These are phyloP conservation scores for Lactarius quietus DNA, from an alignment of 768 basidiomycete species.

Conservation along the genomic window DNA sequence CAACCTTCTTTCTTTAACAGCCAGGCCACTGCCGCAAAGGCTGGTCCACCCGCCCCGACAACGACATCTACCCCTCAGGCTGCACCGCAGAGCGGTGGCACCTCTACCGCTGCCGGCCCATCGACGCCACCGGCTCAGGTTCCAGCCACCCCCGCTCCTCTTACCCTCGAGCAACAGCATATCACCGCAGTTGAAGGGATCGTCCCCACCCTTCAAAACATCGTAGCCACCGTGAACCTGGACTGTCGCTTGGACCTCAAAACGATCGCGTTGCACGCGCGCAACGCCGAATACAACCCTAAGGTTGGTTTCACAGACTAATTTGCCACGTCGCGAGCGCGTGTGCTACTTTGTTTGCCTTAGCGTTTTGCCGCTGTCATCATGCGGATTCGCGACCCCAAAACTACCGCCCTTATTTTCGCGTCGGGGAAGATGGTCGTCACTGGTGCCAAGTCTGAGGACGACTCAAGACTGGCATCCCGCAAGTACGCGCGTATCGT, in stretches of 20 bases:
- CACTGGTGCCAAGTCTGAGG: slow-evolving; percentile 98
- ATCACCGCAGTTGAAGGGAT: slow-evolving; percentile 97
- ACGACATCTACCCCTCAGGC: slow-evolving; percentile 29
- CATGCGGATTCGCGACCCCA: slow-evolving; percentile 99
- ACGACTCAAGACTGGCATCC: slow-evolving; percentile 93
- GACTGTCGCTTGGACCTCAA: slow-evolving; percentile 96
- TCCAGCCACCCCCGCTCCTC: slow-evolving; percentile 64
- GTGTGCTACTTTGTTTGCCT: slow-evolving; percentile 48
- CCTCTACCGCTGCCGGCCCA: slow-evolving; percentile 52
- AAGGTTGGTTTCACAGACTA: slow-evolving; percentile 78
- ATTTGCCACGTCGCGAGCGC: slow-evolving; percentile 55
- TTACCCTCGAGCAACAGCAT: slow-evolving; percentile 88
- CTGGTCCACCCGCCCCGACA: slow-evolving; percentile 33
- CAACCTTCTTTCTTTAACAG: slow-evolving; percentile 35
- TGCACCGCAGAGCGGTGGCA: slow-evolving; percentile 4
- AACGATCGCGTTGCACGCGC: slow-evolving; percentile 95
- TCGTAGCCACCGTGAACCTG: slow-evolving; percentile 97
- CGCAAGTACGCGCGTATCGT: slow-evolving; percentile 99
- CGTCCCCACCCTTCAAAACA: slow-evolving; percentile 99
- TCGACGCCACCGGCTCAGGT: slow-evolving; percentile 52
- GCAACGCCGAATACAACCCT: slow-evolving; percentile 99
- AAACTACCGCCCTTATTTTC: slow-evolving; percentile 99
- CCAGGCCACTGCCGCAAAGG: slow-evolving; percentile 31
- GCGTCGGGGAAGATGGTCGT: slow-evolving; percentile 99
- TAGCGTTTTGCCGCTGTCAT: slow-evolving; percentile 99